These are phyloP conservation scores for Hemisphaericaspora nanyangensis DNA, from an alignment of 805 yeast species.

Conservation along the genomic window DNA sequence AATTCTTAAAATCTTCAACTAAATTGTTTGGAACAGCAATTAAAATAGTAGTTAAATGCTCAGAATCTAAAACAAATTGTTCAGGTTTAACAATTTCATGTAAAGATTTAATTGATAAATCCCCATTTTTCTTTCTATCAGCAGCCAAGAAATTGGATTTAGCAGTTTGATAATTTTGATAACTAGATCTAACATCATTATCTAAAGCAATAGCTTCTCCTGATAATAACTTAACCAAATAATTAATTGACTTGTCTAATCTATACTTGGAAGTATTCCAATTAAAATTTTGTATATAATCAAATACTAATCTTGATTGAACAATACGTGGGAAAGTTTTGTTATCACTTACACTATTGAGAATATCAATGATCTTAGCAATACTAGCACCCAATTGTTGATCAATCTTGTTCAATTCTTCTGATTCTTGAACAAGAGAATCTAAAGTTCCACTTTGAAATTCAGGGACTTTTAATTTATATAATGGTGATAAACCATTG, in stretches of 20 bases:
- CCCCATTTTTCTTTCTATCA: constrained; percentile 91
- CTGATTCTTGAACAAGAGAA: constrained; percentile 84
- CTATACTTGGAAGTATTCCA: constrained; percentile 91
- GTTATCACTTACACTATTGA: constrained; percentile 38
- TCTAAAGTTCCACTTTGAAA: constrained; percentile 96
- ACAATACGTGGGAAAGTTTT: constrained; percentile 26
- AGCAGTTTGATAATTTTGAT: constrained; percentile 72
- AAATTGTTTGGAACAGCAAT: constrained; percentile 79
- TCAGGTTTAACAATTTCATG: constrained; percentile 83
- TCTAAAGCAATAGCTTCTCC: constrained; percentile 81
- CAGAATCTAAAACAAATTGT: constrained; percentile 82
- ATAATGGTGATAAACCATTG: constrained; percentile 56
- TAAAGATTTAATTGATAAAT: constrained; percentile 82
- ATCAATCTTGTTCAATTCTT: constrained; percentile 81
- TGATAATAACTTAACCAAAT: constrained; percentile 65
- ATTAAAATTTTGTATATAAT: constrained; percentile 67
- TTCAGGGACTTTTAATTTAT: constrained; percentile 63
- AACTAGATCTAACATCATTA: constrained; percentile 75
- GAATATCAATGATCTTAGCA: constrained; percentile 71
- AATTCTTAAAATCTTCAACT: constrained; percentile 54
- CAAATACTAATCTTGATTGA: constrained; percentile 48
- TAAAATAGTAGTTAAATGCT: constrained; percentile 79
- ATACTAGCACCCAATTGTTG: constrained; percentile 68
- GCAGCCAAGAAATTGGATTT: constrained; percentile 81
- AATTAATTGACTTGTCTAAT: constrained; percentile 76